Conservation (phyloP, 2,329 filamentous ascomycete species). For the Leptographium procerum region DNA sequence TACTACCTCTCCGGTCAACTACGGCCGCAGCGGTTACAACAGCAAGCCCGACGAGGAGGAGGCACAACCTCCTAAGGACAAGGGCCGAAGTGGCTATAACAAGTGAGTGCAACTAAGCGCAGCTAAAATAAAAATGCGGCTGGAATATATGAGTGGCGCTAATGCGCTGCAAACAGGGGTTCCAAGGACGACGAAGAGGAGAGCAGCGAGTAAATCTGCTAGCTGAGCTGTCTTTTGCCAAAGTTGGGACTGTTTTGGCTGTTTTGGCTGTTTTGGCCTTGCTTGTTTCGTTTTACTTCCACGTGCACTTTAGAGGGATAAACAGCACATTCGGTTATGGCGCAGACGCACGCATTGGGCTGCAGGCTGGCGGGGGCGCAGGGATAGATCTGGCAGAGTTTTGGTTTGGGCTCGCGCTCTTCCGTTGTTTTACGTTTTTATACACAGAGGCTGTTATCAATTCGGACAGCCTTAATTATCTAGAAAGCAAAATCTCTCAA, state of each 20-base stretch:
- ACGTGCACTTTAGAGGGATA: neutral
- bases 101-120: conserved; percentile 21
- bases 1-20: conserved; percentile 26
- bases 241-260: neutral
- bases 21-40: conserved; percentile 31
- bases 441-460: too few species aligned
- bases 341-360: neutral
- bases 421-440: too few species aligned
- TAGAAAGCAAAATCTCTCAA: too few species aligned
- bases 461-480: too few species aligned
- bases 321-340: neutral
- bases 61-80: conserved; percentile 20
- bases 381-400: neutral
- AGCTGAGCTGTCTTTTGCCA: neutral
- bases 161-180: conserved; percentile 5
- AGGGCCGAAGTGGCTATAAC: conserved; percentile 38
- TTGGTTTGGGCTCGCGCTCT: neutral
- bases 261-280: neutral
- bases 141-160: neutral
- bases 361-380: neutral
- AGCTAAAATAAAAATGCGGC: neutral
- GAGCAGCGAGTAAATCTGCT: conserved; percentile 11
- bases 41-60: conserved; percentile 24
- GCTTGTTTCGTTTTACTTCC: too few species aligned
- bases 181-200: conserved; percentile 25